Evolutionary conservation across 306 rosid species (phyloP), one percentile per base, ranked within the genome.

Genomic region (Sesbania bispinosa): DNA sequence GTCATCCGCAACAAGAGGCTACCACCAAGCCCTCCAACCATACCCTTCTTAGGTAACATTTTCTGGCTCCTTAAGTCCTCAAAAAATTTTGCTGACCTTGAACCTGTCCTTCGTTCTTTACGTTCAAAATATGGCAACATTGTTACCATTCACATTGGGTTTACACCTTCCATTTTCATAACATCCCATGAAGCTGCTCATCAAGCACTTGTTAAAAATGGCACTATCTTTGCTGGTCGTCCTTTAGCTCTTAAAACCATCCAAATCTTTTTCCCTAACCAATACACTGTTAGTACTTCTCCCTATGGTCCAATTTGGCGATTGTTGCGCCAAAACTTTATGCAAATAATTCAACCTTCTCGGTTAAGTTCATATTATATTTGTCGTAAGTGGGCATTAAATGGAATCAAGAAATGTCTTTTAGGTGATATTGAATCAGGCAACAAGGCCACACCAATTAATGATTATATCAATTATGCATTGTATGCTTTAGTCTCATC

Each of bases 21-120:
- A 11, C 89, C 86, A 43, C 89, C 89, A 7, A 80, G 85, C 19
- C 89, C 89, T 39, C 85, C 81, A 0, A 73, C 86, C 7, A 26
- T 85, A 54, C 89, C 89, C 29, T 13, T 85, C 10, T 26, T 85
- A 16, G 86, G 86, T 6, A 82, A 79, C 53, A 33, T 85, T 5
- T 79, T 79, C 1, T 85, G 89, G 86, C 88, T 85, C 14, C 38
- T 85, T 0, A 85, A 81, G 16, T 76, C 82, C 0, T 82, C 86
- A 14, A 79, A 62, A 29, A 82, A 82, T 67, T 85, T 82, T 7
- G 80, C 86, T 6, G 79, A 73, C 29, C 65, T 85, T 6, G 89
- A 82, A 58, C 86, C 83, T 1, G 4, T 73, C 5, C 86, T 85
- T 55, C 84, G 65, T 0, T 51, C 60, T 24, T 14, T 85, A 33